Percentiles rank a stretch among this genome's conserved stretches.
Evolutionary conservation across 768 basidiomycete genomes (phyloP).

Genomic region (Russula ochroleuca): DNA sequence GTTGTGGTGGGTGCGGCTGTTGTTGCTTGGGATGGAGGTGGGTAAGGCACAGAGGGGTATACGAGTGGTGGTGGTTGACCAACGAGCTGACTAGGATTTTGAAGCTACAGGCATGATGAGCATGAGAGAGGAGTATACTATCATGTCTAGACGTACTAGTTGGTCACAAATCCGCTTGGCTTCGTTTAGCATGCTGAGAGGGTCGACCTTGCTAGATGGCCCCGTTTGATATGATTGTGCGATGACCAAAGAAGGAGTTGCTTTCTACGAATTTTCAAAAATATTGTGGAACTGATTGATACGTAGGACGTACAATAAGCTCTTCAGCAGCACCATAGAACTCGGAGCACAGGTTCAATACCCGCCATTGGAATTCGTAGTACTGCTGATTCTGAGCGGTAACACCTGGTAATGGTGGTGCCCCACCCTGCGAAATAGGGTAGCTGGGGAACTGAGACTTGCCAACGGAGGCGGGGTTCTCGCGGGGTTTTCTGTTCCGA

Average conservation of each 20-base stretch:
- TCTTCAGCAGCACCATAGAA: conserved; percentile 85
- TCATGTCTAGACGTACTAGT: conserved; percentile 45
- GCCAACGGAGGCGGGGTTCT: conserved; percentile 41
- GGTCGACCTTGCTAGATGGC: conserved; percentile 64
- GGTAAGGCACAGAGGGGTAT: conserved; percentile 38
- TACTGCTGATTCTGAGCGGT: conserved; percentile 70
- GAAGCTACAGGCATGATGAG: conserved; percentile 45
- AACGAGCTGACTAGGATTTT: conserved; percentile 68
- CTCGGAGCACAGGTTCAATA: conserved; percentile 76
- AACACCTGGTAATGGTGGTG: conserved; percentile 38
- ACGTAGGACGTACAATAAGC: conserved; percentile 56
- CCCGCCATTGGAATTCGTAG: conserved; percentile 84
- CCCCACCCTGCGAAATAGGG: conserved; percentile 29
- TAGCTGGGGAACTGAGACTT: conserved; percentile 36
- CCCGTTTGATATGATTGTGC: conserved; percentile 80
- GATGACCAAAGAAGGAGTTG: conserved; percentile 62
- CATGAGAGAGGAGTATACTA: conserved; percentile 9
- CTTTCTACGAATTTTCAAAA: conserved; percentile 38
- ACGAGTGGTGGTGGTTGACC: conserved; percentile 60
- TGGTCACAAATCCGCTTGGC: conserved; percentile 76
- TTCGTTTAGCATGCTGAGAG: conserved; percentile 65
- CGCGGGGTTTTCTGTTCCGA: conserved; percentile 58
- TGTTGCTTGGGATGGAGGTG: conserved; percentile 32
- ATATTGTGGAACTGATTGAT: conserved; percentile 17
- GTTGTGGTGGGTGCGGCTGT: conserved; percentile 34